Percentiles rank a stretch among this genome's conserved stretches.
Conservation (phyloP, 768 basidiomycete species). For the Melanogaster broomeanus region DNA sequence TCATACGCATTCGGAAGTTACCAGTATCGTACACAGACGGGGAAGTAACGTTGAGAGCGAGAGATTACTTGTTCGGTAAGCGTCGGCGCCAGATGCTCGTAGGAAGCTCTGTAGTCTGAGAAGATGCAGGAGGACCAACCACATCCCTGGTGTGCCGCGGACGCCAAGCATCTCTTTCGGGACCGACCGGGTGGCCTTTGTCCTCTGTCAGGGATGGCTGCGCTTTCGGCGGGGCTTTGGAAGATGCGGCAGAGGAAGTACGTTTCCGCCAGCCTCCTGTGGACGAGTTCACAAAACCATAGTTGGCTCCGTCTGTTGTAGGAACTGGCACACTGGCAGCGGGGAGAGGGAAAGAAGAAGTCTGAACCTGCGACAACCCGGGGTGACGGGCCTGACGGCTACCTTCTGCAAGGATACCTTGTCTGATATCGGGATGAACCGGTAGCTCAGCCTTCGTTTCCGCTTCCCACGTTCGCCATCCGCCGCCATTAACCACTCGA, state of each 20-base stretch:
- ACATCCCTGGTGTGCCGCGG: neutral
- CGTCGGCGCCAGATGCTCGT: neutral
- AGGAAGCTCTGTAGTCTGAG: neutral
- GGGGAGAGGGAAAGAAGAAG: constrained; percentile 47
- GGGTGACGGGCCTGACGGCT: neutral
- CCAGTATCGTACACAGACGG: no score
- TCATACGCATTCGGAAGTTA: neutral
- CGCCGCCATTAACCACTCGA: no score
- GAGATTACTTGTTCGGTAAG: neutral
- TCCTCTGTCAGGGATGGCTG: constrained; percentile 42
- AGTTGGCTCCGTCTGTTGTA: constrained; percentile 42
- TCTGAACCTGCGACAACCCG: neutral
- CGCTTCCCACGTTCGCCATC: neutral
- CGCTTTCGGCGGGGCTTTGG: constrained; percentile 12
- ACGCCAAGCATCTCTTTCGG: constrained; percentile 10
- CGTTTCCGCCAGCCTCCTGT: constrained; percentile 52
- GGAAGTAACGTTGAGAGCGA: neutral
- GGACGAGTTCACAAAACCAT: constrained; percentile 19
- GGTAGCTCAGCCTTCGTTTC: neutral
- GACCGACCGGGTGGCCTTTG: constrained; percentile 67
- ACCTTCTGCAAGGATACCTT: neutral
- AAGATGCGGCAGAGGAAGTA: constrained; percentile 21
- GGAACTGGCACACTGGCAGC: constrained; percentile 16
- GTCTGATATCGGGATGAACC: no score
- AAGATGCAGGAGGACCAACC: neutral